phyloP scores from a whole-genome alignment of 2,329 filamentous ascomycete genomes.

The Venturia carpophila region DNA sequence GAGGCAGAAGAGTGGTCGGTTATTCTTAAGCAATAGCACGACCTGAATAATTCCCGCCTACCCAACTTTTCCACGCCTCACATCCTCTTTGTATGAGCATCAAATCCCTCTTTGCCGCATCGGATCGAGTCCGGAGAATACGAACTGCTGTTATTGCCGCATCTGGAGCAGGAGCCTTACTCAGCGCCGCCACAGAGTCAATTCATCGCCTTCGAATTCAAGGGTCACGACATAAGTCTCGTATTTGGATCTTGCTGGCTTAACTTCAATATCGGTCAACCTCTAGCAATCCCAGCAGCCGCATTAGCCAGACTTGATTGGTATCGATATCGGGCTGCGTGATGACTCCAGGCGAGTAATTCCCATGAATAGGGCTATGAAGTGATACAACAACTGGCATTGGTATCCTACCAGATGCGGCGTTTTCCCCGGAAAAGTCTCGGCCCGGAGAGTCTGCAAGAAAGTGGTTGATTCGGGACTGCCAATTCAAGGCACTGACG shows the following conservation, averaged over 20 bases:
- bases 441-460: background rate
- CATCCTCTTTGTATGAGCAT: background rate
- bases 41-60: too few species aligned
- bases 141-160: background rate
- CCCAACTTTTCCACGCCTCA: background rate
- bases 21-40: background rate
- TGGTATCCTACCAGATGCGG: background rate
- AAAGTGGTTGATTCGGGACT: background rate
- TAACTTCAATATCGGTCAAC: too few species aligned
- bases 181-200: background rate
- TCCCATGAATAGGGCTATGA: too few species aligned
- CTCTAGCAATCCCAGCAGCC: too few species aligned
- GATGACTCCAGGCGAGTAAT: too few species aligned
- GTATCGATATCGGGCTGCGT: too few species aligned
- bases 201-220: too few species aligned
- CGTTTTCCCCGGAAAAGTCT: background rate
- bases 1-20: background rate
- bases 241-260: too few species aligned
- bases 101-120: background rate
- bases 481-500: background rate
- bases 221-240: too few species aligned
- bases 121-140: background rate
- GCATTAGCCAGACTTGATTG: too few species aligned
- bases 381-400: background rate
- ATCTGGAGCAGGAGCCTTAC: background rate